Base-by-base conservation (phyloP, 2,329 filamentous ascomycete species). In the Stylonectria norvegica region DNA sequence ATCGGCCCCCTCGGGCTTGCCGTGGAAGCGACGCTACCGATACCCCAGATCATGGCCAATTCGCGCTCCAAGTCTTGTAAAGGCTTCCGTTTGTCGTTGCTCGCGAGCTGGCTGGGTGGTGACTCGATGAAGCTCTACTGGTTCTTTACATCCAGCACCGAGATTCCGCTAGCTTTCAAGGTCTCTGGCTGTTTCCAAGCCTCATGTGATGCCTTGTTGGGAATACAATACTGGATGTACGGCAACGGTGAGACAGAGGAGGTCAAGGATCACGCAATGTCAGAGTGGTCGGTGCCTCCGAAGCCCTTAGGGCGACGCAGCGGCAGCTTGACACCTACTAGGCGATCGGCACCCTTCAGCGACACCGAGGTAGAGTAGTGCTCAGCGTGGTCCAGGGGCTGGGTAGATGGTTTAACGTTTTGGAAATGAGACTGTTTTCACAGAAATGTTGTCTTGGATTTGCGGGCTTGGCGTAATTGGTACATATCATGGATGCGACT, bases 101-200 rank as follows among this genome's bases (percentile, higher is more conserved):
- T 93, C 42, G 77, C 73, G 19, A 89, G 83, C 61, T 94, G 87
- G 87, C 69, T 94, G 38, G 67, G 84, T 3, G 87, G 87, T 46
- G 87, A 94, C 63, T 72, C 78, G 7, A 89, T 93, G 82, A 94
- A 94, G 73, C 85, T 91, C 75, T 86, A 89, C 57, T 85, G 81
- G 81, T 93, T 91, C 69, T 85, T 90, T 46, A 86, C 82, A 2
- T 78, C 83, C 1, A 78, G 74, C 1, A 78, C 78, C 4, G 71
- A 76, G 55, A 87, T 93, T 20, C 86, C 87, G 0, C 76, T 76
- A 75, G 80, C 85, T 2, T 94, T 93, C 66, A 91, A 91, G 69
- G 66, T 88, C 15, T 91, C 86, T 59, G 88, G 85, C 50, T 72
- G 89, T 40, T 89, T 93, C 65, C 87, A 93, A 70, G 85, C 86